phyloP scores from a whole-genome alignment of 495 filamentous ascomycete genomes.

The Podospora comata region DNA sequence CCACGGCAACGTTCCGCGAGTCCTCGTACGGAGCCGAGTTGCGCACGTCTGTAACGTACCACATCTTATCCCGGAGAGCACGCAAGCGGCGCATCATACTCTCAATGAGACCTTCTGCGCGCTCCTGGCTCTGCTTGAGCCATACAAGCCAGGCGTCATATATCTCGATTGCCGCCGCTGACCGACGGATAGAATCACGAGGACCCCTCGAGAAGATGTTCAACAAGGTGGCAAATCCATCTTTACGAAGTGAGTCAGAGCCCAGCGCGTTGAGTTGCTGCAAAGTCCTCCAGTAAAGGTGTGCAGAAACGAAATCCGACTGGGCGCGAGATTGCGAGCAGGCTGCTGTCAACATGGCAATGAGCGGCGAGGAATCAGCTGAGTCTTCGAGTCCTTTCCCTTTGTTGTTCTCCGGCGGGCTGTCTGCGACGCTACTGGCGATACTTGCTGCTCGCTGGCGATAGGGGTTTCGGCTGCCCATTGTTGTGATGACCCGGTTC shows the following conservation, averaged over 20 bases:
- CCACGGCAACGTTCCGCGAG: slow-evolving; percentile 78
- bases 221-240: slow-evolving; percentile 65
- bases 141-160: slow-evolving; percentile 75
- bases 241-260: slow-evolving; percentile 59
- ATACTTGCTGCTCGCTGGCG: slow-evolving; percentile 42
- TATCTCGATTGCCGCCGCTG: slow-evolving; percentile 63
- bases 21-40: slow-evolving; percentile 90
- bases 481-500: slow-evolving; percentile 50
- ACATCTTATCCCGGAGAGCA: slow-evolving; percentile 88
- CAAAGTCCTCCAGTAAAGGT: slow-evolving; percentile 66
- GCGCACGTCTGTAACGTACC: slow-evolving; percentile 95
- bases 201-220: slow-evolving; percentile 67
- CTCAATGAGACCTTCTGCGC: slow-evolving; percentile 62
- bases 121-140: slow-evolving; percentile 69
- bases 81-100: slow-evolving; percentile 64
- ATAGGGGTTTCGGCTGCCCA: slow-evolving; percentile 56
- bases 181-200: slow-evolving; percentile 62
- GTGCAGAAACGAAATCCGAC: slow-evolving; percentile 67
- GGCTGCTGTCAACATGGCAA: slow-evolving; percentile 67
- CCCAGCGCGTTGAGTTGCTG: slow-evolving; percentile 60
- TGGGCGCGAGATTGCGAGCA: slow-evolving; percentile 62
- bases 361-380: slow-evolving; percentile 48
- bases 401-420: slow-evolving; percentile 29
- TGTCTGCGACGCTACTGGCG: slow-evolving; percentile 34
- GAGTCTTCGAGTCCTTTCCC: slow-evolving; percentile 33